phyloP scores from a whole-genome alignment of 2,329 filamentous ascomycete species.

The Leptodontidium sp. region DNA sequence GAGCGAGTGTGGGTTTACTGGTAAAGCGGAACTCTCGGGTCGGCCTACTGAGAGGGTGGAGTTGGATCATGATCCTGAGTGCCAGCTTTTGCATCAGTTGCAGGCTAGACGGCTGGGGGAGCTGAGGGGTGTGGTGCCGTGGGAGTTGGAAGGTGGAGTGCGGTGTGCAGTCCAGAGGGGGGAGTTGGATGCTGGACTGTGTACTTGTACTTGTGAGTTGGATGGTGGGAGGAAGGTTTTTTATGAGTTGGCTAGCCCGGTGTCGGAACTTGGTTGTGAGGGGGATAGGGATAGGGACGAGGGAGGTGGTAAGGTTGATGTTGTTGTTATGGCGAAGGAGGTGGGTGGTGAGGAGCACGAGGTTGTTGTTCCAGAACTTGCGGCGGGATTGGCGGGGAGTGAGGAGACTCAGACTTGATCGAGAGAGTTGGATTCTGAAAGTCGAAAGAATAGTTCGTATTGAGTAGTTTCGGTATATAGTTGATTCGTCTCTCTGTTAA shows the following conservation, averaged over 20 bases:
- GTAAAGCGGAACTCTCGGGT: background rate
- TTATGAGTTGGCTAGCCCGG: constrained; percentile 13
- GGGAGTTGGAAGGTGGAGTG: background rate
- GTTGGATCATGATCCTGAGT: constrained; percentile 9
- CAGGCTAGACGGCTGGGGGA: background rate
- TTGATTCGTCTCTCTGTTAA: too few species aligned
- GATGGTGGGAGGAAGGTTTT: background rate
- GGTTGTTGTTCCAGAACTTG: too few species aligned
- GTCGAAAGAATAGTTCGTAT: too few species aligned
- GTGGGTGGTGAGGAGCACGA: too few species aligned
- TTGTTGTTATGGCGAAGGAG: background rate
- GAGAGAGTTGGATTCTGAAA: too few species aligned
- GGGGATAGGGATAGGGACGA: background rate
- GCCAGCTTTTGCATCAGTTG: constrained; percentile 5
- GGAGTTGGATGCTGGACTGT: background rate
- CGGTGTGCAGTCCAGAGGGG: too few species aligned
- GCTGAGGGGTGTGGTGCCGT: background rate
- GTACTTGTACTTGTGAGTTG: background rate
- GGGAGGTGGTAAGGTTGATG: background rate
- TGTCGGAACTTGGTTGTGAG: background rate
- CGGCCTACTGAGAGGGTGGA: background rate
- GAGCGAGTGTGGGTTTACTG: background rate
- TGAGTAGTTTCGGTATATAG: too few species aligned
- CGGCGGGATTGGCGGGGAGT: too few species aligned
- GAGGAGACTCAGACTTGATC: too few species aligned